A percentile compares a stretch with the other conserved stretches of the same genome.
Evolutionary conservation across 1,284 basidiomycete genomes (phyloP).

Genomic region (Cutaneotrichosporon mucoides): DNA sequence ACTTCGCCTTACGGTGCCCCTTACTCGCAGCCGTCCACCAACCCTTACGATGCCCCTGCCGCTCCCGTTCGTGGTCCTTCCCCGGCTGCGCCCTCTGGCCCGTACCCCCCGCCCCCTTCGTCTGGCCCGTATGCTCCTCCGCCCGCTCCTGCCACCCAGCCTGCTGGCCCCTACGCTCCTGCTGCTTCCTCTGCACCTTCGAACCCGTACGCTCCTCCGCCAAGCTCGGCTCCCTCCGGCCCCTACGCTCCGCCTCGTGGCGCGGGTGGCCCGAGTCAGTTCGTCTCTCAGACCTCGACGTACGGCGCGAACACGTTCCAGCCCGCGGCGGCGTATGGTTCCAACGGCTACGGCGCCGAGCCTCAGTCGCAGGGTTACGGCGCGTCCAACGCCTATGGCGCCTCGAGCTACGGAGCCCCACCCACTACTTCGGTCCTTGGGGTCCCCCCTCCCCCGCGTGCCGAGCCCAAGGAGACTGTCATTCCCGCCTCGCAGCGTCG

Average conservation of each 20-base stretch:
- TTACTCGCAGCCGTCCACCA: background rate
- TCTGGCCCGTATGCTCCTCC: constrained; percentile 17
- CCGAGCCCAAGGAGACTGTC: constrained; percentile 19
- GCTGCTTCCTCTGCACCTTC: background rate
- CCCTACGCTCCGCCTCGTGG: constrained; percentile 17
- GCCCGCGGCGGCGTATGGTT: background rate
- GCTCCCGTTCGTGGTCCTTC: constrained; percentile 3
- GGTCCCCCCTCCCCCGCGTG: constrained; percentile 46
- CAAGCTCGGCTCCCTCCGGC: too few species aligned
- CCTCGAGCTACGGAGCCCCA: constrained; percentile 32
- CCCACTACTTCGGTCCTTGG: constrained; percentile 21
- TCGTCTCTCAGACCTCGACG: background rate
- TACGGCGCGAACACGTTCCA: background rate
- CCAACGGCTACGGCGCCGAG: background rate
- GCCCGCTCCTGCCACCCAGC: background rate
- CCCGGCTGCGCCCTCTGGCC: constrained; percentile 17
- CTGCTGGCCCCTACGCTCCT: constrained; percentile 1
- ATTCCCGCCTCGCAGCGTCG: constrained; percentile 47
- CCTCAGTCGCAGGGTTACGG: constrained; percentile 24
- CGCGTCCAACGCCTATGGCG: constrained; percentile 21
- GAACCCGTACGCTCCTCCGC: constrained; percentile 19
- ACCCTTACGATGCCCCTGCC: background rate
- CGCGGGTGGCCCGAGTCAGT: background rate
- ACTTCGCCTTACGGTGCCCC: constrained; percentile 1
- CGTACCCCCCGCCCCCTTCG: constrained; percentile 29